Evolutionary conservation across 2,329 filamentous ascomycete genomes (phyloP).

Genomic region (Diaporthe citri): DNA sequence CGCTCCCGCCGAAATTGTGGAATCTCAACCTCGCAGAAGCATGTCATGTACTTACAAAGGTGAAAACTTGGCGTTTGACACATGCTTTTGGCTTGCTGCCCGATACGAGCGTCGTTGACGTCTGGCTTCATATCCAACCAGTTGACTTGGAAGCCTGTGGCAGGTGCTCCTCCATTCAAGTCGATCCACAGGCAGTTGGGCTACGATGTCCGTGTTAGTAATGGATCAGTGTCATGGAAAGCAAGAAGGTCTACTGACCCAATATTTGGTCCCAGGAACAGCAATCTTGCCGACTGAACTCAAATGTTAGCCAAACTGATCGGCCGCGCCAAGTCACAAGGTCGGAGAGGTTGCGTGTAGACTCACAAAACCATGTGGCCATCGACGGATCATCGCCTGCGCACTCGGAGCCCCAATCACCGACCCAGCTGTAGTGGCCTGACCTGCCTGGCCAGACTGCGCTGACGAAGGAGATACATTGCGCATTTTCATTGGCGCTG

Average conservation of each 20-base stretch:
- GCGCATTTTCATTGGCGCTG: background rate
- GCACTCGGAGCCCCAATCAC: conserved; percentile 2
- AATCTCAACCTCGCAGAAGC: background rate
- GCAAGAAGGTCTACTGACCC: background rate
- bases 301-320: background rate
- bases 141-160: conserved; percentile 7
- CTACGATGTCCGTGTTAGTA: background rate
- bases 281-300: background rate
- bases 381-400: background rate
- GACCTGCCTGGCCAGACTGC: background rate
- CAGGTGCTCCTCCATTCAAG: background rate
- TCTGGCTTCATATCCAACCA: background rate
- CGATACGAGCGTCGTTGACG: background rate
- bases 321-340: background rate
- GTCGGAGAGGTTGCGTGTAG: background rate
- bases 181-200: conserved; percentile 16
- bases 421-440: background rate
- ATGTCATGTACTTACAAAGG: background rate
- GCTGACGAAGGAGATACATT: background rate
- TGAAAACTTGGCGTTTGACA: background rate
- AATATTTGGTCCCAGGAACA: background rate
- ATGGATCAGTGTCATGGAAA: too few species aligned
- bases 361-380: conserved; percentile 3
- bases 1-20: background rate
- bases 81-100: background rate